Evolutionary conservation across 1,284 basidiomycete species (phyloP), one percentile per base, ranked within the genome.

Genomic region (Ustilago shanxiensis): DNA sequence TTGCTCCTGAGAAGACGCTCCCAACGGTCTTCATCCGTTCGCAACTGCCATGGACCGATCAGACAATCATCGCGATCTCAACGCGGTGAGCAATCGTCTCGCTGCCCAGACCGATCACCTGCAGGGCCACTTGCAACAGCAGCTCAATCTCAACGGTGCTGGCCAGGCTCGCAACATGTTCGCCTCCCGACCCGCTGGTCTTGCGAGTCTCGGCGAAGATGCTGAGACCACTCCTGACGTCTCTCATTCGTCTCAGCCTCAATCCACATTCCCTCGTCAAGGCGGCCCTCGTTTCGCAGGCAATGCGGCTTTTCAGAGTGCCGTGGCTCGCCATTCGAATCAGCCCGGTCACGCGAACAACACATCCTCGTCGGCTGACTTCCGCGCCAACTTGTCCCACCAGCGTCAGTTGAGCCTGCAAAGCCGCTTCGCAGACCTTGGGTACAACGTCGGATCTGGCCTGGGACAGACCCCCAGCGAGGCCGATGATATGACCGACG

Each of bases 261-360:
- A 67, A 31, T 55, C 67, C 28, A 49, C 53, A 18, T 68, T 55
- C 44, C 13, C 56, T 22, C 71, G 77, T 33, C 79, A 80, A 44
- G 72, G 66, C 2, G 81, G 75, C 8, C 80, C 82, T 57, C 74
- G 81, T 22, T 83, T 83, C 39, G 79, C 82, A 10, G 81, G 79
- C 35, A 83, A 79, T 51, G 81, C 79, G 18, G 81, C 81, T 31
- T 83, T 81, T 49, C 82, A 83, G 61, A 77, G 72, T 53, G 80
- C 77, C 56, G 63, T 81, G 41, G 82, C 79, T 41, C 75, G 82
- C 16, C 76, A 82, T 44, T 64, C 68, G 22, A 66, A 59, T n/a
- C 71, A 74, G 29, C 16, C 63, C 28, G 61, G 51, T 44, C 65
- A 55, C 52, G 54, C 55, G n/a, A 35, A 13, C 53, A 61, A 62